A percentile compares a stretch with the other conserved stretches of the same genome.
phyloP scores from a whole-genome alignment of 1,284 basidiomycete genomes.

The Neotropicomus parvogracilis region DNA sequence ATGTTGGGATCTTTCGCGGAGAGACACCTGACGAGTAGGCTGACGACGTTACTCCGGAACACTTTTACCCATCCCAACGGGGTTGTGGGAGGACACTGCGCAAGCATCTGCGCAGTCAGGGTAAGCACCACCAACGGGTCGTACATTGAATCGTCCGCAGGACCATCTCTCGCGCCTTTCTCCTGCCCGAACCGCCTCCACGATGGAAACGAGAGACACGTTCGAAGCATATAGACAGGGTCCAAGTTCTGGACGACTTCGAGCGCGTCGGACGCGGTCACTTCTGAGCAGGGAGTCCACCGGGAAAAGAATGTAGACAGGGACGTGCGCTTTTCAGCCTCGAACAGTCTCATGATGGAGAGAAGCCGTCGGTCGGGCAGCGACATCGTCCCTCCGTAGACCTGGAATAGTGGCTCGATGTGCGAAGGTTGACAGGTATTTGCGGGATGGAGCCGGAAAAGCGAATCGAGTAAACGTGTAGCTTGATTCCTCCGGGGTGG shows the following conservation, averaged over 20 bases:
- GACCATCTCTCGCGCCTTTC: constrained; percentile 17
- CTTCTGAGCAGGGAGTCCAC: constrained; percentile 55
- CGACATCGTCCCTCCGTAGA: constrained; percentile 74
- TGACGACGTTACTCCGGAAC: constrained; percentile 76
- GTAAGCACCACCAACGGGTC: constrained; percentile 80
- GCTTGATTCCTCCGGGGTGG: constrained; percentile 42
- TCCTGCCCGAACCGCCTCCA: constrained; percentile 48
- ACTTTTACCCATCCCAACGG: constrained; percentile 76
- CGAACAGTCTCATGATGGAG: constrained; percentile 76
- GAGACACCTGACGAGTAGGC: constrained; percentile 70
- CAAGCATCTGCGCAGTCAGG: constrained; percentile 62
- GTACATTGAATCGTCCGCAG: constrained; percentile 52
- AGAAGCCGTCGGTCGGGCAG: constrained; percentile 64
- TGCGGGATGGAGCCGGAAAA: constrained; percentile 73
- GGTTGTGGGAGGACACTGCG: constrained; percentile 53
- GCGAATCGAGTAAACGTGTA: constrained; percentile 51
- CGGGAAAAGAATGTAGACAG: constrained; percentile 54
- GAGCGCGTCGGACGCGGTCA: constrained; percentile 45
- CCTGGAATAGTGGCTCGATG: constrained; percentile 65
- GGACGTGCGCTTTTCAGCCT: constrained; percentile 65
- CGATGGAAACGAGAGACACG: constrained; percentile 70
- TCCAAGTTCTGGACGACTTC: constrained; percentile 74
- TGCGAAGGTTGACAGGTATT: constrained; percentile 84
- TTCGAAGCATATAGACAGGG: constrained; percentile 63
- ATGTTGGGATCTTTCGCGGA: constrained; percentile 64